Evolutionary conservation across 108 stramenopile genomes (phyloP).

Genomic region (Cyclotella kingstonii): DNA sequence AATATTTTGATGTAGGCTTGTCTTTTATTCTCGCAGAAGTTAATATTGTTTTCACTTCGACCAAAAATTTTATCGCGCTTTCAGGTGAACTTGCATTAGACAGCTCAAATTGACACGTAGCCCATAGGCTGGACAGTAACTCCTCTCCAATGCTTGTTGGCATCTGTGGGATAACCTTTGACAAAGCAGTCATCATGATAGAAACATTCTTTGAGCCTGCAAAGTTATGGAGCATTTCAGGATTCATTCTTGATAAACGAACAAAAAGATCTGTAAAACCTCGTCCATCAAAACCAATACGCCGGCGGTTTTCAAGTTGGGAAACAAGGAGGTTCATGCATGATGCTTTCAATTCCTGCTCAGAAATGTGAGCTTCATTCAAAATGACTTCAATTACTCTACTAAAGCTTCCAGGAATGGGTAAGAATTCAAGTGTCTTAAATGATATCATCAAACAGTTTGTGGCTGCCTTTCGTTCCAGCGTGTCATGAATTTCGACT

Average conservation of each 20-base stretch:
- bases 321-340: constrained; percentile 54
- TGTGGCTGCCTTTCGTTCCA: neutral
- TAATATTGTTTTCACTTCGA: constrained; percentile 25
- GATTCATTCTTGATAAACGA: constrained; percentile 47
- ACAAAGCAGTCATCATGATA: constrained; percentile 41
- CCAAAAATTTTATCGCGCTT: constrained; percentile 24
- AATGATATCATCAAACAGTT: constrained; percentile 18
- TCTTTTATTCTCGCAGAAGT: constrained; percentile 16
- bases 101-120: constrained; percentile 24
- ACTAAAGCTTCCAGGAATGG: constrained; percentile 33
- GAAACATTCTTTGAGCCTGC: constrained; percentile 28
- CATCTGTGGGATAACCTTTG: constrained; percentile 48
- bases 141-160: constrained; percentile 49
- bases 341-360: constrained; percentile 30
- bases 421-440: constrained; percentile 10
- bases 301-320: constrained; percentile 62
- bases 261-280: constrained; percentile 58
- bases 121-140: constrained; percentile 41
- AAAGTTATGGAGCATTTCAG: constrained; percentile 18
- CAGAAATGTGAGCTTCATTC: constrained; percentile 10
- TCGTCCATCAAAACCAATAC: constrained; percentile 65
- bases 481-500: constrained; percentile 14
- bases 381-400: constrained; percentile 31
- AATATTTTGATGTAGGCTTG: constrained; percentile 21
- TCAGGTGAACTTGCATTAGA: neutral